Evolutionary conservation across 192 early-diverging fungal species (phyloP), one percentile per base, ranked within the genome.

Genomic region (Coemansia sp.): DNA sequence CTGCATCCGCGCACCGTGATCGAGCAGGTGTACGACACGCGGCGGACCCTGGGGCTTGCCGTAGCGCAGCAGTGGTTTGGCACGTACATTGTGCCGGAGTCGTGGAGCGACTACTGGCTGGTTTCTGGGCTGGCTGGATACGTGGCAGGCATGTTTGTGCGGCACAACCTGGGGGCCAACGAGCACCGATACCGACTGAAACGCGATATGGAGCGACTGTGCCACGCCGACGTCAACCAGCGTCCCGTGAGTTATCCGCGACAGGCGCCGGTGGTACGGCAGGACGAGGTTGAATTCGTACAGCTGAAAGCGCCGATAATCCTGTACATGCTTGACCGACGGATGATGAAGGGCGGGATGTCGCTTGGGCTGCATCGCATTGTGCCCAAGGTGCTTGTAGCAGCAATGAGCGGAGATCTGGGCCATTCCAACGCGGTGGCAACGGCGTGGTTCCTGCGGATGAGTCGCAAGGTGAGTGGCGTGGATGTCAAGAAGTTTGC

Each of bases 1-100:
- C 77, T 99, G 37, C 85, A 97, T 55, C 75, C 86, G 10, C 79
- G 85, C 21, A 78, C 85, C 46, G 83, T 94, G 12, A 94, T 98
- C 72, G 98, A 99, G 68, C 93, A 94, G 70, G 88, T 87, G 6
- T 97, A 93, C 66, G 91, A 91, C 57, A 92, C 94, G 4, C 85
- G 94, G 51, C 87, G 86, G 7, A 58, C 76, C 22, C 68, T 99
- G 47, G 88, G 87, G 18, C 73, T 88, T 46, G 89, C 88, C 0
- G 70, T 98, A 6, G 92, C 92, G 18, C 77, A 87, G 48, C 98
- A 99, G 86, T 99, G 96, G 96, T 96, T 98, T 76, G 96, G 96
- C 11, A 87, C 92, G 18, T 94, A 91, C 68, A 88, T 99, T 45
- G 71, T 82, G 41, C 85, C 88, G 5, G 84, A 85, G 61, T 70